A percentile compares a stretch with the other conserved stretches of the same genome.
Conservation (phyloP, 805 yeast genomes). For the Maudiozyma barnettii region DNA sequence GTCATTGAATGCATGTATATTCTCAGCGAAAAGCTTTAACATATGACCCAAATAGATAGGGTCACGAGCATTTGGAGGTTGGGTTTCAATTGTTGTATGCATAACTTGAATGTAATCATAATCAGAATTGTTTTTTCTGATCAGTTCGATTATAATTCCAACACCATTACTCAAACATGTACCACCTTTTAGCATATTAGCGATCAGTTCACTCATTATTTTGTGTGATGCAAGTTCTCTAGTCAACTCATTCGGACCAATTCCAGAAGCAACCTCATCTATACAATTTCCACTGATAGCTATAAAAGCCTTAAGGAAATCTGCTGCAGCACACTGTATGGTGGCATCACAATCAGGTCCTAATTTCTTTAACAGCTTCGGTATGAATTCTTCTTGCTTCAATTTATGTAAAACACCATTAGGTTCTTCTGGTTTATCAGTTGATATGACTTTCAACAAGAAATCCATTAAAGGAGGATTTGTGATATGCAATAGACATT, state of each 20-base stretch:
- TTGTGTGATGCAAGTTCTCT: slow-evolving; percentile 77
- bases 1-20: slow-evolving; percentile 56
- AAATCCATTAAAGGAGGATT: slow-evolving; percentile 94
- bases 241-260: slow-evolving; percentile 92
- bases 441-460: slow-evolving; percentile 75
- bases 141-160: slow-evolving; percentile 86
- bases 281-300: slow-evolving; percentile 90
- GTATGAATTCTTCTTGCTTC: slow-evolving; percentile 63
- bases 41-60: slow-evolving; percentile 86
- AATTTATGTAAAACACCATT: slow-evolving; percentile 77
- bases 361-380: slow-evolving; percentile 60
- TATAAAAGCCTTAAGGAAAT: slow-evolving; percentile 86
- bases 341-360: slow-evolving; percentile 59
- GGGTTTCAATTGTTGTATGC: slow-evolving; percentile 71
- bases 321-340: slow-evolving; percentile 89
- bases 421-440: slow-evolving; percentile 84
- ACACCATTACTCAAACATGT: slow-evolving; percentile 90
- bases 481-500: slow-evolving; percentile 77
- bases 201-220: slow-evolving; percentile 55
- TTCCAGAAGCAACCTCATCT: slow-evolving; percentile 76
- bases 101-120: slow-evolving; percentile 84
- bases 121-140: slow-evolving; percentile 91
- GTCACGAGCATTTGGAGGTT: slow-evolving; percentile 88
- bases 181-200: slow-evolving; percentile 73
- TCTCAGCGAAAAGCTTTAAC: slow-evolving; percentile 65